Conservation (phyloP, 192 early-diverging fungal genomes). For the Hyaloraphidium curvatum region DNA sequence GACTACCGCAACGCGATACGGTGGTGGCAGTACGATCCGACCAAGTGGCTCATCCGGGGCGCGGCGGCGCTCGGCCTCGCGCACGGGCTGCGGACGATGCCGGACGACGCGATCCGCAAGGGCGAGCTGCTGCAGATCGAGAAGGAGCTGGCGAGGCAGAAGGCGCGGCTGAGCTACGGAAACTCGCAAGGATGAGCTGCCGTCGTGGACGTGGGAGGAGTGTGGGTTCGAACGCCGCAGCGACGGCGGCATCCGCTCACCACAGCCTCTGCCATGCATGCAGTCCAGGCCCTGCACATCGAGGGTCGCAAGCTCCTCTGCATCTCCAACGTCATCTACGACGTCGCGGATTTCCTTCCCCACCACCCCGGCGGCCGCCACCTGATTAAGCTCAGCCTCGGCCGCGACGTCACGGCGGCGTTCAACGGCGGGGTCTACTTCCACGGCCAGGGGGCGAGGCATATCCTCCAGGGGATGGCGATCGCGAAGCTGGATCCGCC, state of each 20-base stretch:
- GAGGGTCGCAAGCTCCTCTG: conserved; percentile 56
- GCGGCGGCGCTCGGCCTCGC: conserved; percentile 39
- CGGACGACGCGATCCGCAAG: conserved; percentile 58
- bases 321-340: conserved; percentile 65
- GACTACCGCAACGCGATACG: conserved; percentile 66
- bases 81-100: conserved; percentile 55
- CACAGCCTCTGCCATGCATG: conserved; percentile 28
- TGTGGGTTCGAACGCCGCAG: conserved; percentile 16
- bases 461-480: no score
- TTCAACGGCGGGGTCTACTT: conserved; percentile 84
- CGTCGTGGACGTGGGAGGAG: conserved; percentile 19
- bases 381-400: conserved; percentile 48
- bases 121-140: conserved; percentile 59
- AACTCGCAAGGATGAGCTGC: conserved; percentile 42
- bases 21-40: conserved; percentile 60
- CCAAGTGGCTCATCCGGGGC: conserved; percentile 59
- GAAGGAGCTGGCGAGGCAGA: conserved; percentile 42
- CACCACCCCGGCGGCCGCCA: conserved; percentile 74
- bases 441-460: conserved; percentile 66
- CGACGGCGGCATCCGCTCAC: neutral
- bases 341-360: conserved; percentile 58
- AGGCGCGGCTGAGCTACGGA: conserved; percentile 50
- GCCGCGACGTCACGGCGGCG: conserved; percentile 63
- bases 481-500: no score
- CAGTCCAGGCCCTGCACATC: conserved; percentile 40